These are phyloP conservation scores for Begonia masoniana DNA, from an alignment of 306 rosid species.

Conservation along the genomic window DNA sequence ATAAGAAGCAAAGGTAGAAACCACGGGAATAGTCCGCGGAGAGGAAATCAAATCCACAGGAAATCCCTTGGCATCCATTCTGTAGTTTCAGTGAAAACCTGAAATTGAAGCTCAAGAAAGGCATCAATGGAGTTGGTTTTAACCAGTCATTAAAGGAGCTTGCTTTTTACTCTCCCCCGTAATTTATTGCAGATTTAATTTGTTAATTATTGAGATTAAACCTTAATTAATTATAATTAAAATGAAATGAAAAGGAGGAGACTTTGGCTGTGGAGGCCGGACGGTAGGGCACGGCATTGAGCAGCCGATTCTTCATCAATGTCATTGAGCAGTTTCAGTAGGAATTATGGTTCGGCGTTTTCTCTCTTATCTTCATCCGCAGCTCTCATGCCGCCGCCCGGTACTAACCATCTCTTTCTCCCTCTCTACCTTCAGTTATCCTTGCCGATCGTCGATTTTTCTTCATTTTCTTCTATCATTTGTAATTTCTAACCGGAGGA, in stretches of 20 bases:
- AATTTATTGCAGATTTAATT: too few relatives aligned
- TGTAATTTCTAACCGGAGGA: background rate
- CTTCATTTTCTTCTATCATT: background rate
- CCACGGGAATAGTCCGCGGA: slow-evolving; percentile 45
- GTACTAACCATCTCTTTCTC: background rate
- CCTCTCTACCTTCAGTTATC: background rate
- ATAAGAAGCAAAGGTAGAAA: slow-evolving; percentile 26
- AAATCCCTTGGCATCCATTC: too few relatives aligned
- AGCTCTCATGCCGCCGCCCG: background rate
- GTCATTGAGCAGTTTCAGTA: background rate
- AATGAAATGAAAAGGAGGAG: too few relatives aligned
- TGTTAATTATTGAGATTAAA: too few relatives aligned
- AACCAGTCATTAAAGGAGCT: too few relatives aligned
- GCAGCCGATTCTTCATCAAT: background rate
- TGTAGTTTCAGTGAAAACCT: too few relatives aligned
- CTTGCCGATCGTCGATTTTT: background rate
- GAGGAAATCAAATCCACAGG: slow-evolving; percentile 5
- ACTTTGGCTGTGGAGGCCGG: too few relatives aligned
- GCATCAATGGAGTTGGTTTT: too few relatives aligned
- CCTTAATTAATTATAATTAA: too few relatives aligned
- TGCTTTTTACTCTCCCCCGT: too few relatives aligned
- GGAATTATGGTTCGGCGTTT: background rate
- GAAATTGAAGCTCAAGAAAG: too few relatives aligned
- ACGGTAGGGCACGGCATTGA: background rate
- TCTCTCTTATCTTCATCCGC: background rate